Base-by-base conservation (phyloP, 805 yeast species). In the Ogataea polymorpha region DNA sequence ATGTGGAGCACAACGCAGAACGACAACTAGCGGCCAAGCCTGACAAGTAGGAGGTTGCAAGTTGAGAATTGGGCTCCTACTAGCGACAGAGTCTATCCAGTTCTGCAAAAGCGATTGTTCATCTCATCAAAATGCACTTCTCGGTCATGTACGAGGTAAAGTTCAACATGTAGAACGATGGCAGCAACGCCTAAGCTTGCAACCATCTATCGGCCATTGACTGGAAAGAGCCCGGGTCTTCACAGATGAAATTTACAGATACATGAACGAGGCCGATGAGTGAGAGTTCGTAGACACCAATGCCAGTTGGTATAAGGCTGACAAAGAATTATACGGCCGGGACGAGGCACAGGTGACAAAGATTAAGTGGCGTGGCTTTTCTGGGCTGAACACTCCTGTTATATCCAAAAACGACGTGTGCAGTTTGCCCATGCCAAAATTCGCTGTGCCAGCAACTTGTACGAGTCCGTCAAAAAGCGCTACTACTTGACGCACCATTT, bases 201-300 rank as follows among this genome's bases (percentile, higher is more conserved):
- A 68, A 72, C 12, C 88, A 87, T 12, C 75, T 79, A 18, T 84
- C 80, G 52, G 78, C 86, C 43, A 83, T 86, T 86, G 77, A 84
- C 55, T 86, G 95, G 95, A 86, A 96, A 0, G 96, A 96, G 1
- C 95, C 96, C 0, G 96, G 93, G 75, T 86, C 18, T 90, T 87
- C 79, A 87, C 96, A 0, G 96, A 74, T 43, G 66, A 65, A 4
- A 57, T 75, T 8, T 66, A 75, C 61, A 74, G 73, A 53, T 56
- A 75, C 51, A 75, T 75, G 56, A 44, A 70, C 48, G n/a, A 23
- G 11, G 50, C 50, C 18, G 39, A 39, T 16, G 26, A 24, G 9
- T 45, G 43, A 5, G 45, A 41, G 12, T 10, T 52, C 5, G 32
- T 30, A 20, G 52, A 50, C 32, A 36, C 39, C 23, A 40, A 41